phyloP scores from a whole-genome alignment of 2,329 filamentous ascomycete genomes.

The Xenosphaeropsis pyriputrescens region DNA sequence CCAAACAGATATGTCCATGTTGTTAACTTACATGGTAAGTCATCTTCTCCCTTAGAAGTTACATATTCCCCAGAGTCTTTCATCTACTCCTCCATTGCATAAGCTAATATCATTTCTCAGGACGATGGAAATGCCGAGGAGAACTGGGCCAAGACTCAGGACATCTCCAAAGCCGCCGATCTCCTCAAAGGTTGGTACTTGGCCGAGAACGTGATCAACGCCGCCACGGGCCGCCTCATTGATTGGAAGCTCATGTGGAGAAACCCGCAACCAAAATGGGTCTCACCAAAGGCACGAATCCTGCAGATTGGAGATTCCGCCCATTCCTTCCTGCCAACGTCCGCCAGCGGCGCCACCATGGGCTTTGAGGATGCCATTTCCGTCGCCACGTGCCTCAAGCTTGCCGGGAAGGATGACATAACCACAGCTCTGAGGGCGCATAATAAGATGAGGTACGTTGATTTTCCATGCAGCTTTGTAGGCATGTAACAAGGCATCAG shows the following conservation, averaged over 20 bases:
- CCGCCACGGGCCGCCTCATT: constrained; percentile 12
- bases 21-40: too few species aligned
- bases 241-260: constrained; percentile 18
- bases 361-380: constrained; percentile 23
- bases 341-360: constrained; percentile 22
- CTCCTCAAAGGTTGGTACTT: constrained; percentile 11
- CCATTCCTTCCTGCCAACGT: constrained; percentile 22
- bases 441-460: too few species aligned
- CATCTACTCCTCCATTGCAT: too few species aligned
- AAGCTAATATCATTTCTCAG: neutral
- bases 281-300: constrained; percentile 12
- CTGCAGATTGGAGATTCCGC: constrained; percentile 23
- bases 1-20: too few species aligned
- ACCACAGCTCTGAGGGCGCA: too few species aligned
- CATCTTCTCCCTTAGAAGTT: too few species aligned
- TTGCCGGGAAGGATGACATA: constrained; percentile 7
- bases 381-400: constrained; percentile 18
- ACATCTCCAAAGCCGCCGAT: constrained; percentile 5
- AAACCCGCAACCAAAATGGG: constrained; percentile 15
- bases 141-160: constrained; percentile 21
- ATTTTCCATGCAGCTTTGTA: too few species aligned
- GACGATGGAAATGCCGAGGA: constrained; percentile 28
- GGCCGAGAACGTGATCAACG: constrained; percentile 10
- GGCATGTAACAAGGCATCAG: constrained; percentile 7
- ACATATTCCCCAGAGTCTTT: too few species aligned